Conservation (phyloP, 169 alveolate species). For the Plasmodium reichenowi region DNA sequence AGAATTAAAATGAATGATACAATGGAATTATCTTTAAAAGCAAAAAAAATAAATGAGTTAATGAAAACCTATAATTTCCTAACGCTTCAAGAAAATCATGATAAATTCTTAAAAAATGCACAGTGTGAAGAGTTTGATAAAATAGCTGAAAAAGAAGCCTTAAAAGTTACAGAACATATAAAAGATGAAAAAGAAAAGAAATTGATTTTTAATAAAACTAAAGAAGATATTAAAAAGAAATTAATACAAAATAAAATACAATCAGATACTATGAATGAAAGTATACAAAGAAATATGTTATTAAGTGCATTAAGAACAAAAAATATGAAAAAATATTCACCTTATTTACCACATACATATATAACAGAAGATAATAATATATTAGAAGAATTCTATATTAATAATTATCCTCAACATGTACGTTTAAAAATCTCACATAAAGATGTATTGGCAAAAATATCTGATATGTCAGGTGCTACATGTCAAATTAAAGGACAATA, state of each 20-base stretch:
- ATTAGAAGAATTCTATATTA: conserved; percentile 92
- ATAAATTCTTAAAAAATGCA: conserved; percentile 6
- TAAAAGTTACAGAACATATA: conserved; percentile 47
- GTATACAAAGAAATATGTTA: conserved; percentile 62
- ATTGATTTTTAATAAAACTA: conserved; percentile 58
- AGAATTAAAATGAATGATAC: conserved; percentile 61
- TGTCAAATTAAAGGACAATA: conserved; percentile 90
- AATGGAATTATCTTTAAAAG: conserved; percentile 49
- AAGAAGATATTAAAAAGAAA: conserved; percentile 55
- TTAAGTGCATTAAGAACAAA: conserved; percentile 25
- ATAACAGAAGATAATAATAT: conserved; percentile 87
- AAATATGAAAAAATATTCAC: conserved; percentile 63
- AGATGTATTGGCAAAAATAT: conserved; percentile 87
- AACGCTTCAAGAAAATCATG: conserved; percentile 13
- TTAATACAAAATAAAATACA: conserved; percentile 19
- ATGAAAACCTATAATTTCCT: conserved; percentile 48
- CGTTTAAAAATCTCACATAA: conserved; percentile 90
- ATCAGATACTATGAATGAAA: conserved; percentile 21
- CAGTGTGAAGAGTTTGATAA: conserved; percentile 34
- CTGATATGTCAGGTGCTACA: conserved; percentile 89
- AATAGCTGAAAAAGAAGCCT: conserved; percentile 47
- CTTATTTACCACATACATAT: conserved; percentile 72
- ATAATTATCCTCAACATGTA: conserved; percentile 93
- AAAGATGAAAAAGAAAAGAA: conserved; percentile 58
- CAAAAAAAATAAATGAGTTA: conserved; percentile 40